Evolutionary conservation across 805 yeast genomes (phyloP).

Genomic region (Torulaspora indica): DNA sequence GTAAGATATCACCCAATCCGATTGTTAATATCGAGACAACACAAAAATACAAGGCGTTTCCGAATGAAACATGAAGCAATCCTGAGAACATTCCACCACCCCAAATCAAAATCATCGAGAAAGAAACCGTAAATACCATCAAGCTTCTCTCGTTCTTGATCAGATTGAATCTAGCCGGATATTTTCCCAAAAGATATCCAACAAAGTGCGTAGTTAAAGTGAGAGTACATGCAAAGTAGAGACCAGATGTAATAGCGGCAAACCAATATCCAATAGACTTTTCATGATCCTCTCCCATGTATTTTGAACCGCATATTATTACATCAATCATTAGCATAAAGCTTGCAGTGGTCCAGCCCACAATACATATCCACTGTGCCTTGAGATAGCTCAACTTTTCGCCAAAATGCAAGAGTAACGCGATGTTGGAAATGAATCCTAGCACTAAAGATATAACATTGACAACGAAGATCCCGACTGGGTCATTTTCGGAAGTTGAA

Average conservation of each 20-base stretch:
- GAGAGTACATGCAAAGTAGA: constrained; percentile 56
- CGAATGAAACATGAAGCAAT: constrained; percentile 48
- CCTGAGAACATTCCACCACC: constrained; percentile 60
- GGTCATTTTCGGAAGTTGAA: constrained; percentile 7
- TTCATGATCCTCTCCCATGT: constrained; percentile 22
- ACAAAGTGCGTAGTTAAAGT: constrained; percentile 52
- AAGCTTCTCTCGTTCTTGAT: constrained; percentile 63
- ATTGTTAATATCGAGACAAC: constrained; percentile 70
- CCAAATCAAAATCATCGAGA: constrained; percentile 64
- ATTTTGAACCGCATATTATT: constrained; percentile 21
- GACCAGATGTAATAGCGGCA: constrained; percentile 58
- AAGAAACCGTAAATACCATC: constrained; percentile 62
- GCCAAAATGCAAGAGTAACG: constrained; percentile 67
- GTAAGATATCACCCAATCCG: constrained; percentile 73
- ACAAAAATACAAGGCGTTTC: constrained; percentile 68
- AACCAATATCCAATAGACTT: constrained; percentile 71
- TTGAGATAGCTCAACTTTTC: constrained; percentile 51
- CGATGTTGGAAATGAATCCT: constrained; percentile 63
- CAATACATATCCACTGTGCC: constrained; percentile 58
- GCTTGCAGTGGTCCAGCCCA: constrained; percentile 61
- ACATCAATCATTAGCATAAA: constrained; percentile 45
- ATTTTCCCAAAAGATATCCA: constrained; percentile 56
- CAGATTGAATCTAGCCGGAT: constrained; percentile 67
- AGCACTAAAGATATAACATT: constrained; percentile 60
- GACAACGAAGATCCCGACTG: constrained; percentile 45